phyloP scores from a whole-genome alignment of 2,329 filamentous ascomycete species.

The Pseudogymnoascus sp. region DNA sequence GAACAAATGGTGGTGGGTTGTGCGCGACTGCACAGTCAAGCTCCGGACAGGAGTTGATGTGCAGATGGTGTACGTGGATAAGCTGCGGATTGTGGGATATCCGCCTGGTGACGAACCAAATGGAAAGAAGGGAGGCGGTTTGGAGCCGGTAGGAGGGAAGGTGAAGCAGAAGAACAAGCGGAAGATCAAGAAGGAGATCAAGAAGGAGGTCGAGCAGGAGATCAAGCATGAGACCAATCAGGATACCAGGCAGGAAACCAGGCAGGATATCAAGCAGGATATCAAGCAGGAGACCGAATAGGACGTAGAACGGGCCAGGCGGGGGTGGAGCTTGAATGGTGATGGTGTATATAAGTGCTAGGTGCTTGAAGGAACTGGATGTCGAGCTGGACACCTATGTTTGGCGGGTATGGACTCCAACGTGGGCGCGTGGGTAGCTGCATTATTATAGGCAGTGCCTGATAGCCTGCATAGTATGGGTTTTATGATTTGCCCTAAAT shows the following conservation, averaged over 20 bases:
- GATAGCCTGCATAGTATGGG: not conserved
- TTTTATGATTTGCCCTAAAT: not conserved
- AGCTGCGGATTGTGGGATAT: not conserved
- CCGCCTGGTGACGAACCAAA: not conserved
- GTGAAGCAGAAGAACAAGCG: not conserved
- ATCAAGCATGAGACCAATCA: not conserved
- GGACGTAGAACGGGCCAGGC: too few species aligned
- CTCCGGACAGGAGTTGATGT: not conserved
- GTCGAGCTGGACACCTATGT: not conserved
- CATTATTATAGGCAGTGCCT: too few species aligned
- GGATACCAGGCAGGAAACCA: not conserved
- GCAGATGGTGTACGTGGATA: not conserved
- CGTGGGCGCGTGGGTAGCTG: not conserved
- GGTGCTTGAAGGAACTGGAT: not conserved
- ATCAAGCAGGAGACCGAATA: not conserved
- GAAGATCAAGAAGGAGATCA: not conserved
- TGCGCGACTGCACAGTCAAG: not conserved
- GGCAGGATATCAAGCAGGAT: not conserved
- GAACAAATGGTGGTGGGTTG: constrained; percentile 5
- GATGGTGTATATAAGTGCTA: not conserved
- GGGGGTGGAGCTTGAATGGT: not conserved
- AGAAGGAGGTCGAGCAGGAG: not conserved
- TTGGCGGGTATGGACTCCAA: not conserved
- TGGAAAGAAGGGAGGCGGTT: not conserved
- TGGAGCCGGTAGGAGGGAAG: not conserved